These are phyloP conservation scores for Amylocystis lapponica DNA, from an alignment of 768 basidiomycete genomes.

Conservation along the genomic window DNA sequence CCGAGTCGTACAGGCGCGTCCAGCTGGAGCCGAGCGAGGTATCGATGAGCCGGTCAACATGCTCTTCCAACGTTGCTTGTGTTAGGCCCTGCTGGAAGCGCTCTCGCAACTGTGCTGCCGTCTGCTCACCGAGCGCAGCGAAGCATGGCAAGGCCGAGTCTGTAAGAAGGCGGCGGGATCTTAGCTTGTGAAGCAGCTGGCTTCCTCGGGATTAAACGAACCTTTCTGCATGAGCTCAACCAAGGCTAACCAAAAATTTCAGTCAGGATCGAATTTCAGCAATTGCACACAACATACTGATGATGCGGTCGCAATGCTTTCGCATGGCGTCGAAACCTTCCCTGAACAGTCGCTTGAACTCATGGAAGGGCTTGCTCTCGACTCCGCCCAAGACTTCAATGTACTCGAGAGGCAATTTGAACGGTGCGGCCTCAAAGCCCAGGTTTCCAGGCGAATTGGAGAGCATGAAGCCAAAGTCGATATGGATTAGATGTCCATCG, in stretches of 20 bases:
- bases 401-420: slow-evolving; percentile 94
- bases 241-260: slow-evolving; percentile 42
- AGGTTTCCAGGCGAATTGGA: slow-evolving; percentile 96
- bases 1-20: slow-evolving; percentile 95
- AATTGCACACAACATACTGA: slow-evolving; percentile 50
- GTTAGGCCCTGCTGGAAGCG: slow-evolving; percentile 91
- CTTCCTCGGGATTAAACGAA: too few species aligned
- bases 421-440: slow-evolving; percentile 98
- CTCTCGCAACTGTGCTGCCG: slow-evolving; percentile 81
- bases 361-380: slow-evolving; percentile 64
- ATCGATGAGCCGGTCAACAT: slow-evolving; percentile 87
- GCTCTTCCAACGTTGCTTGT: slow-evolving; percentile 75
- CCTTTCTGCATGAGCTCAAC: slow-evolving; percentile 99
- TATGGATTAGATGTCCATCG: slow-evolving; percentile 92
- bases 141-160: slow-evolving; percentile 93
- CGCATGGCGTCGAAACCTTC: slow-evolving; percentile 91
- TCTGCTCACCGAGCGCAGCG: slow-evolving; percentile 83
- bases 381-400: slow-evolving; percentile 92
- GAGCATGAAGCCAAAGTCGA: slow-evolving; percentile 98
- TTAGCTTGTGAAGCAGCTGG: too few species aligned
- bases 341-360: slow-evolving; percentile 84
- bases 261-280: neutral
- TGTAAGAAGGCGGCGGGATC: slow-evolving; percentile 30
- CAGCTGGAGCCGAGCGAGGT: slow-evolving; percentile 89
- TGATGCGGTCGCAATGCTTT: slow-evolving; percentile 94